Evolutionary conservation across 129 eudicot species (phyloP).

Genomic region (Lactuca saligna): DNA sequence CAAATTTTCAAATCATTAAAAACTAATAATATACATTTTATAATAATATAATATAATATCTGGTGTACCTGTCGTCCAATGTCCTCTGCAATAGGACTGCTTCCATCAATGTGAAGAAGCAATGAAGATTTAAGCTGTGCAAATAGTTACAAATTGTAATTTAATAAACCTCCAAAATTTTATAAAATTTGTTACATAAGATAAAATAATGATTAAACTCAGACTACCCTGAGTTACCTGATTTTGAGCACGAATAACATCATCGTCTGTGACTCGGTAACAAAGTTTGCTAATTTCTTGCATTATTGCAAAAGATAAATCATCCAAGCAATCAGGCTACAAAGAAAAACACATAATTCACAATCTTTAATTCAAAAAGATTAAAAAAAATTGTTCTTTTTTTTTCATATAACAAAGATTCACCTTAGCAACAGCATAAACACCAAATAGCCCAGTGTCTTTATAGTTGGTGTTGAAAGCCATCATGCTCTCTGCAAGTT

Average conservation of each 20-base stretch:
- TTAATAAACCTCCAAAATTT: constrained; percentile 2
- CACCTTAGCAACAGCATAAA: constrained; percentile 97
- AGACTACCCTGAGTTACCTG: constrained; percentile 46
- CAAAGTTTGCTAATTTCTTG: constrained; percentile 71
- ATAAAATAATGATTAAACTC: not conserved
- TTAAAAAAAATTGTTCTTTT: too few relatives aligned
- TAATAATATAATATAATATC: not conserved
- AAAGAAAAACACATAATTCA: constrained; percentile 14
- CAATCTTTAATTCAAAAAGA: not conserved
- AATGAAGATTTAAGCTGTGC: constrained; percentile 68
- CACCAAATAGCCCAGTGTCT: constrained; percentile 94
- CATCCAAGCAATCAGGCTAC: constrained; percentile 83
- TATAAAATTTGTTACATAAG: not conserved
- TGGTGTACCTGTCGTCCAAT: constrained; percentile 63
- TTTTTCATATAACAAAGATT: not conserved
- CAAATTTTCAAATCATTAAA: not conserved
- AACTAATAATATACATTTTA: not conserved
- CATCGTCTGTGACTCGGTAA: constrained; percentile 71
- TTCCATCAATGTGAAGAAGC: constrained; percentile 65
- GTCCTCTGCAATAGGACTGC: constrained; percentile 59
- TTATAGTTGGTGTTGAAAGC: constrained; percentile 91
- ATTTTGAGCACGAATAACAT: constrained; percentile 84
- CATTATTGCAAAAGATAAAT: constrained; percentile 83
- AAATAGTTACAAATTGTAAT: constrained; percentile 19
- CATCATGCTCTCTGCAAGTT: constrained; percentile 97